Conservation (phyloP, 768 basidiomycete species). For the Suillus weaverae region DNA sequence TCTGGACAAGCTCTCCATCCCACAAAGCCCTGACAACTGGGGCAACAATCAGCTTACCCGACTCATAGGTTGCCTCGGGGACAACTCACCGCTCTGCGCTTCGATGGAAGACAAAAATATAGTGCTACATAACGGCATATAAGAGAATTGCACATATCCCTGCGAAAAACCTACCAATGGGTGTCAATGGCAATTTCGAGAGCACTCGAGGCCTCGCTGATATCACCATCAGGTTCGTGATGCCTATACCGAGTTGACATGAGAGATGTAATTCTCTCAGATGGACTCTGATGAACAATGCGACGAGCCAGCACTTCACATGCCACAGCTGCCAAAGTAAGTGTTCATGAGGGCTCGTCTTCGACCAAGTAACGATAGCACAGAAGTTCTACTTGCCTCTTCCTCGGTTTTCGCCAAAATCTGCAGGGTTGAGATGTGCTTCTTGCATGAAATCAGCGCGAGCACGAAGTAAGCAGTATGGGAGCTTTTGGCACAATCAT, state of each 20-base stretch:
- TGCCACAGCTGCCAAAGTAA: conserved; percentile 53
- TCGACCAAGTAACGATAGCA: not conserved
- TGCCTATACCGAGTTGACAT: conserved; percentile 81
- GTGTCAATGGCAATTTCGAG: conserved; percentile 92
- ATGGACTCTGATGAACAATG: conserved; percentile 68
- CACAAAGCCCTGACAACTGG: conserved; percentile 81
- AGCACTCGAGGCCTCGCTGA: conserved; percentile 71
- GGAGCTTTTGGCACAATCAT: conserved; percentile 48
- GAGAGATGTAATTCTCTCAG: conserved; percentile 63
- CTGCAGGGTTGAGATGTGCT: conserved; percentile 77
- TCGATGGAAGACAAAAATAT: conserved; percentile 86
- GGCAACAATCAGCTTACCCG: conserved; percentile 3
- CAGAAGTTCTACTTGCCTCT: conserved; percentile 53
- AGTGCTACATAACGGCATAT: conserved; percentile 42
- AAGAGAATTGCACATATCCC: not conserved
- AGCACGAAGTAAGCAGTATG: conserved; percentile 77
- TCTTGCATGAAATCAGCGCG: conserved; percentile 81
- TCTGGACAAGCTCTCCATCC: conserved; percentile 80
- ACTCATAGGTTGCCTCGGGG: not conserved
- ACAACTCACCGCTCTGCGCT: conserved; percentile 68
- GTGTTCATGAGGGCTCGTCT: not conserved
- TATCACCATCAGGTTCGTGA: conserved; percentile 71
- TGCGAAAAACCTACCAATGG: conserved; percentile 57
- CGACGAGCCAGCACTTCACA: conserved; percentile 84
- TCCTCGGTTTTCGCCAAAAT: conserved; percentile 83